Evolutionary conservation across 192 early-diverging fungal species (phyloP), one percentile per base, ranked within the genome.

Genomic region (Gaertneriomyces semiglobifer): DNA sequence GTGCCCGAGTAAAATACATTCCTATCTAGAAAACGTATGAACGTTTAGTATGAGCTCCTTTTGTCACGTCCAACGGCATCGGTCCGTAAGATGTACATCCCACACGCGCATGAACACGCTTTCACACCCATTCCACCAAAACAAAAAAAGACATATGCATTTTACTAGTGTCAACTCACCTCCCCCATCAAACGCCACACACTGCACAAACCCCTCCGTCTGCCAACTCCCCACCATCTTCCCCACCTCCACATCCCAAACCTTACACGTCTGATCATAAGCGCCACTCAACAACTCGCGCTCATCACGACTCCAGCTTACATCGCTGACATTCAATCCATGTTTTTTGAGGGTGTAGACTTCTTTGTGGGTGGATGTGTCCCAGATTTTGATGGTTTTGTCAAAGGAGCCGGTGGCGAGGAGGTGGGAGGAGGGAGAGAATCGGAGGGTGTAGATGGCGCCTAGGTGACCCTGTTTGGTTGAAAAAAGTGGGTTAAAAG

Each of bases 371-470:
- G 75, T 76, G 6, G 80, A 71, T 2, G 83, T 77, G 69, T 96
- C 93, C 93, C 93, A 98, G 42, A 98, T 82, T 55, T 92, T 81
- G 42, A 98, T 86, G 7, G 92, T 90, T 74, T 92, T 91, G 79
- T 98, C 95, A 80, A 98, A 96, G 8, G 92, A 94, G 5, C 93
- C 95, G 6, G 94, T 92, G 4, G 89, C 92, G 5, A 98, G 76
- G 43, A 88, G 85, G 39, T 83, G 82, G 19, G 90, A 92, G 55
- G 86, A 82, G 5, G 88, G 90, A 10, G 95, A 92, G 72, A 92
- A 98, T 64, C 91, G 85, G 5, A 93, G 83, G 7, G 89, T 76
- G 77, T 96, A 95, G n/a, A 98, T 88, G 7, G 94, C 95, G 2
- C 93, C 95, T 25, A 63, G 74, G 70, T 98, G 95, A 12, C 92